Base-by-base conservation (phyloP, 2,329 filamentous ascomycete species). In the Byssothecium circinans region DNA sequence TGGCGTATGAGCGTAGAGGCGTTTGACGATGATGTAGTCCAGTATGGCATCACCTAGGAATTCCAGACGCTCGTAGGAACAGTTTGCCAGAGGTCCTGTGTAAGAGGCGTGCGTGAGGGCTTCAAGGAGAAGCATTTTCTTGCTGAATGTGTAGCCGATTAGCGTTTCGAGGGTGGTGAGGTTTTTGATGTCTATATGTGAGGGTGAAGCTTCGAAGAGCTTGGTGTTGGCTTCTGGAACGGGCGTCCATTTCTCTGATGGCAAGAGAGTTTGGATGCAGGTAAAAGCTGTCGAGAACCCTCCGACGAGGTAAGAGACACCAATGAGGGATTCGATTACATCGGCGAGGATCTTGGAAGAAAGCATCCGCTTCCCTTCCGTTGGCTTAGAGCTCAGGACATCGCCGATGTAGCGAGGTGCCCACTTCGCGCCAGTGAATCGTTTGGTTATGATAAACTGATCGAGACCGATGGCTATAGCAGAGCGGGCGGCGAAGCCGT, bases 11-110 rank as follows among this genome's bases (percentile, higher is more conserved):
- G 73, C 61, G 66, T 82, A 87, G 5, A 92, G 72, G n/a, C 73
- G 76, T 0, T 73, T 75, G 7, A 89, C 83, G 40, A 96, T 75
- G 45, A 96, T 75, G 27, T 84, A 81, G 69, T 97, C 92, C 0
- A 97, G 81, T 2, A 96, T 76, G 0, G 90, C 82, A 58, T 97
- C 92, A 1, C 92, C 92, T 0, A 96, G 74, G 60, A 94, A 96
- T 63, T 96, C 92, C 1, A 96, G 79, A 0, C 91, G 82, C 56
- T 96, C 88, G 59, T 85, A 84, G 0, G 79, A 81, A 29, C 72
- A 68, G 4, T 78, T 74, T 14, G 73, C 69, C 23, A 75, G 54
- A 1, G 58, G 57, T 1, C 64, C 65, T 0, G 33, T 75, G 41
- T 76, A 78, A 0, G 88, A 91, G 0, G 83, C 75, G 62, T 96